These are phyloP conservation scores for Ophiocordyceps sinensis DNA, from an alignment of 2,329 filamentous ascomycete species.

Conservation along the genomic window DNA sequence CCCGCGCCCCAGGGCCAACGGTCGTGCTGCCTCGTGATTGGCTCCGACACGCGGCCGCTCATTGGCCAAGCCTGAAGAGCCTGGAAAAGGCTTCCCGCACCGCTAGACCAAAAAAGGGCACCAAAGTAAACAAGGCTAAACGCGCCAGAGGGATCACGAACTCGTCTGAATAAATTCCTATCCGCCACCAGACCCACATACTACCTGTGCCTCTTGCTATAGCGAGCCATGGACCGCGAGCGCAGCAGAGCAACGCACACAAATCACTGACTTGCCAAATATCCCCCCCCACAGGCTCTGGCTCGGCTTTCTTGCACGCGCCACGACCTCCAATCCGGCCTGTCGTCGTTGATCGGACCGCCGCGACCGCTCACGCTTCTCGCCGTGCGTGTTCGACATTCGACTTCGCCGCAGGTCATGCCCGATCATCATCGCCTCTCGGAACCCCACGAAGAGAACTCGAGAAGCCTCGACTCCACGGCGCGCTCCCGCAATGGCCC, in stretches of 20 bases:
- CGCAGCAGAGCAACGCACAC: not conserved
- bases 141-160: conserved; percentile 10
- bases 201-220: not conserved
- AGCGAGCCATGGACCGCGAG: not conserved
- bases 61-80: not conserved
- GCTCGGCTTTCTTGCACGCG: not conserved
- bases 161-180: conserved; percentile 2
- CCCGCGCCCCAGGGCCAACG: too few species aligned
- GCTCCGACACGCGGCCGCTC: not conserved
- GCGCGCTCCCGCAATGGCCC: conserved; percentile 36
- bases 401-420: not conserved
- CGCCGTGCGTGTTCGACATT: not conserved
- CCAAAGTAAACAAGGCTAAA: conserved; percentile 26
- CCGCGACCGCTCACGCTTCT: not conserved
- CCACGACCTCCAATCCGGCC: not conserved
- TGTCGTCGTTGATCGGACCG: not conserved
- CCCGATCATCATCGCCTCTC: not conserved
- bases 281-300: not conserved
- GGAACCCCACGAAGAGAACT: not conserved
- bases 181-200: not conserved
- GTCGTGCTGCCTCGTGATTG: conserved; percentile 1
- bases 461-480: not conserved
- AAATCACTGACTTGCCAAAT: not conserved
- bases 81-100: not conserved
- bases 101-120: conserved; percentile 20